Percentiles rank a stretch among this genome's conserved stretches.
These are phyloP conservation scores for Obba rivulosa DNA, from an alignment of 768 basidiomycete genomes.

Conservation along the genomic window DNA sequence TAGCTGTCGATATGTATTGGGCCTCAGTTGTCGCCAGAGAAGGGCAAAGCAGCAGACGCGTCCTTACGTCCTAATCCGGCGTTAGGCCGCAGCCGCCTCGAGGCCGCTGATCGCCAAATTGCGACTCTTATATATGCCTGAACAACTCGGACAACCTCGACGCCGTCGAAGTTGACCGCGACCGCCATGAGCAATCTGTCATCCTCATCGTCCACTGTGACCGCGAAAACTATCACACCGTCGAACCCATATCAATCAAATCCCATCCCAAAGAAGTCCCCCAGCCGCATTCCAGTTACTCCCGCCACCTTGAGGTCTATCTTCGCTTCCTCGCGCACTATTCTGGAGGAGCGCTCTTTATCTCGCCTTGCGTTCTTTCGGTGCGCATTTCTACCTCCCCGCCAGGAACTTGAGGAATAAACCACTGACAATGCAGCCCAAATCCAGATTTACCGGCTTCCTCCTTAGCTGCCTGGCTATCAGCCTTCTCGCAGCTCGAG, in stretches of 20 bases:
- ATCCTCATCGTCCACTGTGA: constrained; percentile 17
- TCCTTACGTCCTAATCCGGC: neutral
- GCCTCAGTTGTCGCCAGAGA: too few relatives aligned
- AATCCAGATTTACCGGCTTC: constrained; percentile 71
- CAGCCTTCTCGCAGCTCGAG: constrained; percentile 66
- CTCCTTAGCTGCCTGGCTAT: constrained; percentile 78
- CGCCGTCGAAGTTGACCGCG: neutral
- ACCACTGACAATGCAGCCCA: too few relatives aligned
- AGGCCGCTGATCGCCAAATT: neutral
- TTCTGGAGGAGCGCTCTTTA: constrained; percentile 76
- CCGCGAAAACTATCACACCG: constrained; percentile 12
- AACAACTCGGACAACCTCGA: neutral
- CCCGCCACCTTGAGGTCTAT: constrained; percentile 79
- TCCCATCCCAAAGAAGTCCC: constrained; percentile 27
- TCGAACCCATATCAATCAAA: constrained; percentile 15
- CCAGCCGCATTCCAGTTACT: constrained; percentile 74
- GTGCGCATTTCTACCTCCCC: constrained; percentile 37
- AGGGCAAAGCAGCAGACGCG: neutral
- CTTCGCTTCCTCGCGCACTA: constrained; percentile 79
- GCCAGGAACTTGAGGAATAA: too few relatives aligned
- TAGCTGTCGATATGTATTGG: too few relatives aligned
- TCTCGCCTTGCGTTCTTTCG: constrained; percentile 86
- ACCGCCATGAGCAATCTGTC: constrained; percentile 17
- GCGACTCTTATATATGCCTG: too few relatives aligned
- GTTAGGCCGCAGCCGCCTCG: neutral